A percentile compares a stretch with the other conserved stretches of the same genome.
These are phyloP conservation scores for Teunomyces kruisii DNA, from an alignment of 805 yeast species.

Conservation along the genomic window DNA sequence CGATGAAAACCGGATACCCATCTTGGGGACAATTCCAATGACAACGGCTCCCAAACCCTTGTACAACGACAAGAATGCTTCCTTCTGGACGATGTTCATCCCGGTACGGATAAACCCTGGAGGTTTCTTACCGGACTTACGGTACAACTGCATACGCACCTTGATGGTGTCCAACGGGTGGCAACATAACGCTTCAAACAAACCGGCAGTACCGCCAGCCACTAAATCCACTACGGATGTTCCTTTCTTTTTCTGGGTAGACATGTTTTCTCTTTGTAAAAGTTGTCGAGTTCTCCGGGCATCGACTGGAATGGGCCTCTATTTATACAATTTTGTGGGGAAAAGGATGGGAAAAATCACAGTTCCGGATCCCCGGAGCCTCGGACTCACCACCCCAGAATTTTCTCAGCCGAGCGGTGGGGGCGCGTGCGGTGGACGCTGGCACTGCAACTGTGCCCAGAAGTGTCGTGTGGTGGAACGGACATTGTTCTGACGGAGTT, in stretches of 20 bases:
- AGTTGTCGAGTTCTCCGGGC: too few relatives aligned
- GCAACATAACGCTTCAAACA: constrained; percentile 95
- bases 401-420: not conserved
- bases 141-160: constrained; percentile 93
- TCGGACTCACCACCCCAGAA: constrained; percentile 1
- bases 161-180: constrained; percentile 98
- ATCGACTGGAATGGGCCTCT: not conserved
- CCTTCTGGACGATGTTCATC: constrained; percentile 68
- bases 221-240: constrained; percentile 61
- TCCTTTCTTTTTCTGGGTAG: constrained; percentile 27
- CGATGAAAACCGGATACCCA: constrained; percentile 96
- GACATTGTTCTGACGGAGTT: too few relatives aligned
- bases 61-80: constrained; percentile 82
- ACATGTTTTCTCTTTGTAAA: not conserved
- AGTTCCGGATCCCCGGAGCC: constrained; percentile 3
- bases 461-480: too few relatives aligned
- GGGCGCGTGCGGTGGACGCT: not conserved
- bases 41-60: constrained; percentile 97
- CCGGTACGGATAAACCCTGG: constrained; percentile 90
- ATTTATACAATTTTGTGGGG: constrained; percentile 2
- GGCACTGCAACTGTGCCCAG: not conserved
- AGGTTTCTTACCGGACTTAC: constrained; percentile 67
- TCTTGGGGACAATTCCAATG: constrained; percentile 95
- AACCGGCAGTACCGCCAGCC: constrained; percentile 97
- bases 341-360: not conserved